A percentile compares a stretch with the other conserved stretches of the same genome.
phyloP scores from a whole-genome alignment of 2,329 filamentous ascomycete species.

The Arachnopeziza araneosa region DNA sequence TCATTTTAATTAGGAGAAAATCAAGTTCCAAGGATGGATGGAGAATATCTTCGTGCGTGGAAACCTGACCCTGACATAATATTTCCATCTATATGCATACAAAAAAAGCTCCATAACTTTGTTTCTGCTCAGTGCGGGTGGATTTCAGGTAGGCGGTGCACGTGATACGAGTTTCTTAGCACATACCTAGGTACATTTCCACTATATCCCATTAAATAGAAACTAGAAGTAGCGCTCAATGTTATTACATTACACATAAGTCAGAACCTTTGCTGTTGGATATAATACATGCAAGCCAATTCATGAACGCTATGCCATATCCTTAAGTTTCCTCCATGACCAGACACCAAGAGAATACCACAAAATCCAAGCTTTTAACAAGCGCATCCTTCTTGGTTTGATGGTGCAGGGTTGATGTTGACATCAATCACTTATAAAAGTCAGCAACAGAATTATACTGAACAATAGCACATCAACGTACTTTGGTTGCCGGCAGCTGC shows the following conservation, averaged over 20 bases:
- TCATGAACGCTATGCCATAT: slow-evolving; percentile 30
- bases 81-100: neutral
- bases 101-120: no score
- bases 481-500: slow-evolving; percentile 70
- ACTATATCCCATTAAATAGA: neutral
- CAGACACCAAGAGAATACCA: slow-evolving; percentile 17
- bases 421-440: slow-evolving; percentile 77
- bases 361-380: slow-evolving; percentile 41
- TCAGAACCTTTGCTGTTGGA: slow-evolving; percentile 15
- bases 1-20: neutral
- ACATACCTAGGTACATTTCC: neutral
- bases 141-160: neutral
- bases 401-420: slow-evolving; percentile 68
- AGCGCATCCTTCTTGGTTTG: slow-evolving; percentile 68
- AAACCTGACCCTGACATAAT: no score
- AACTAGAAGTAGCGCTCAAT: neutral
- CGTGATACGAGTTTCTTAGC: neutral
- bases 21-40: no score
- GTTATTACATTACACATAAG: slow-evolving; percentile 16
- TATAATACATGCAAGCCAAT: slow-evolving; percentile 30
- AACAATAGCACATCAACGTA: slow-evolving; percentile 41
- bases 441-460: slow-evolving; percentile 23
- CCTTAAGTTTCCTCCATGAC: slow-evolving; percentile 24
- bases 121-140: no score
- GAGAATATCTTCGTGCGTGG: no score